Percentiles rank a stretch among this genome's conserved stretches.
Evolutionary conservation across 768 basidiomycete genomes (phyloP).

Genomic region (Lactarius sp.): DNA sequence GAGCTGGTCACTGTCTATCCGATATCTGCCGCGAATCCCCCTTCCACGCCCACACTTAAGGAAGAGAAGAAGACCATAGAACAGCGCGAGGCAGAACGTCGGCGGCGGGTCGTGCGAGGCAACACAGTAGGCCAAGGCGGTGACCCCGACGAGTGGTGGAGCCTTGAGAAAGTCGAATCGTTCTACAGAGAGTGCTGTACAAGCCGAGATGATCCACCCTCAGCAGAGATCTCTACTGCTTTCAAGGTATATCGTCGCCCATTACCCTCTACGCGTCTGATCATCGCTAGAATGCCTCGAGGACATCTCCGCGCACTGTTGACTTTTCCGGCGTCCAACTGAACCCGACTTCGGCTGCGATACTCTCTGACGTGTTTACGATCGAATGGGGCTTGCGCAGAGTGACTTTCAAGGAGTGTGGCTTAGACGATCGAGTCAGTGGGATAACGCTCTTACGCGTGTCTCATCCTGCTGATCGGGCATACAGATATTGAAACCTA

Average conservation of each 20-base stretch:
- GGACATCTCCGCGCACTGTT: conserved; percentile 59
- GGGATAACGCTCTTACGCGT: not conserved
- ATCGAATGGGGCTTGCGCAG: conserved; percentile 93
- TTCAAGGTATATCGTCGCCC: conserved; percentile 49
- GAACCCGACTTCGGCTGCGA: conserved; percentile 60
- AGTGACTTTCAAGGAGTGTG: conserved; percentile 79
- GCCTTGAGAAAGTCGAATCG: conserved; percentile 71
- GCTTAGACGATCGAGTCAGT: conserved; percentile 76
- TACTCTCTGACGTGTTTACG: conserved; percentile 85
- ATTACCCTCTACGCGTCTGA: conserved; percentile 4
- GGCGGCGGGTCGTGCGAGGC: conserved; percentile 59
- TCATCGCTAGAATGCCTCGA: conserved; percentile 44
- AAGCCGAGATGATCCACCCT: conserved; percentile 67
- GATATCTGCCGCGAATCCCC: conserved; percentile 79
- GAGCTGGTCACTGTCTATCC: conserved; percentile 86
- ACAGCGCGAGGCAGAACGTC: conserved; percentile 64
- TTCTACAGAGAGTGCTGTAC: conserved; percentile 85
- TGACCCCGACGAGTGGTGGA: conserved; percentile 73
- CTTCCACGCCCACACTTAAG: conserved; percentile 69
- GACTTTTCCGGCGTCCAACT: conserved; percentile 81
- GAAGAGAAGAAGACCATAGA: conserved; percentile 82
- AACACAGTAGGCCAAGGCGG: conserved; percentile 34
- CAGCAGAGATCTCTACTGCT: conserved; percentile 58
- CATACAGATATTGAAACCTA: conserved; percentile 72
- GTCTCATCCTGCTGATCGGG: not conserved